Percentiles rank a stretch among this genome's conserved stretches.
phyloP scores from a whole-genome alignment of 345 rosid genomes.

The Hibiscus mutabilis region DNA sequence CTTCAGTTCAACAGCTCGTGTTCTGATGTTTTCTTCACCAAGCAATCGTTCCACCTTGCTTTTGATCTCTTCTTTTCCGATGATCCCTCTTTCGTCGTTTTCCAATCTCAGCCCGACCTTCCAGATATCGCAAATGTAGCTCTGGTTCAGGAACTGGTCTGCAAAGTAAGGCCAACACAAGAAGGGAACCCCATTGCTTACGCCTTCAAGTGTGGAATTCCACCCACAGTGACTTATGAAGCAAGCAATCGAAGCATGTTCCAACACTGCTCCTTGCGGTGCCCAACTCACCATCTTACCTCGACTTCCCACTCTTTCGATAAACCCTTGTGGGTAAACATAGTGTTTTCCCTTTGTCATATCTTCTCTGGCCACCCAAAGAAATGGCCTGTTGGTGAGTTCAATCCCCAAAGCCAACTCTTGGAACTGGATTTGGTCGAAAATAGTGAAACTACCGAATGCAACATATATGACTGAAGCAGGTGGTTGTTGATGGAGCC shows the following conservation, averaged over 20 bases:
- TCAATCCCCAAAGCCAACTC: constrained; percentile 11
- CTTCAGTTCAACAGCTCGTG: too few relatives aligned
- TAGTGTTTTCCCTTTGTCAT: background rate
- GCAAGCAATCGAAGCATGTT: constrained; percentile 9
- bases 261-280: constrained; percentile 3
- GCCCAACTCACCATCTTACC: constrained; percentile 9
- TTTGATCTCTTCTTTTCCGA: too few relatives aligned
- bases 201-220: constrained; percentile 18
- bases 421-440: constrained; percentile 4
- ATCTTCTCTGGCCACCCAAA: constrained; percentile 9
- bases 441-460: constrained; percentile 8
- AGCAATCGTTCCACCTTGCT: too few relatives aligned
- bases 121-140: too few relatives aligned
- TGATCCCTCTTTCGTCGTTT: too few relatives aligned
- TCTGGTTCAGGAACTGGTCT: background rate
- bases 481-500: constrained; percentile 15
- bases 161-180: too few relatives aligned
- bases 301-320: background rate
- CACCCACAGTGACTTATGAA: constrained; percentile 35
- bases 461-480: constrained; percentile 14
- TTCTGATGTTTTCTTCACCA: too few relatives aligned
- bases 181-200: too few relatives aligned
- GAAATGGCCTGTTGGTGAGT: background rate
- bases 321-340: constrained; percentile 4
- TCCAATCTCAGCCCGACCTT: too few relatives aligned